Evolutionary conservation across 2,329 filamentous ascomycete genomes (phyloP), one percentile per base, ranked within the genome.

Genomic region (Mycosphaerella sp.): DNA sequence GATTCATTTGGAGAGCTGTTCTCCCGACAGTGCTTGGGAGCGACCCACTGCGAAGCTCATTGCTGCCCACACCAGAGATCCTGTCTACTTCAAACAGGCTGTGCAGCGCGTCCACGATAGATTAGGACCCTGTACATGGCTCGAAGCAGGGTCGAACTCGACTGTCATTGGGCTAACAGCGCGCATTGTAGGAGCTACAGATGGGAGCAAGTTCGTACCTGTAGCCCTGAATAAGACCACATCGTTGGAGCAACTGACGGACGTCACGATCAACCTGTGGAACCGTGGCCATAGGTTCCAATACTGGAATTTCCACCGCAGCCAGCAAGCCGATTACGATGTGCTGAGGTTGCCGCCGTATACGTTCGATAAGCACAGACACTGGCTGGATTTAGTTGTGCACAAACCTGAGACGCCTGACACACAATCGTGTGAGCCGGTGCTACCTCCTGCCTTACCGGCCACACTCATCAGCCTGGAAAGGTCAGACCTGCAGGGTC

Each of bases 81-180:
- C 53, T 16, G 55, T 55, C 8, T 49, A 49, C 42, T 53, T 55
- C 42, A 39, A 25, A 14, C 27, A 46, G 17, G 53, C 47, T 4
- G 28, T 55, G 17, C 21, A 50, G 28, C 34, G 49, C 10, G 41
- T 57, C 10, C 16, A 16, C 16, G 27, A 48, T 28, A 39, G 35
- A 14, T 41, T 40, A n/a, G 44, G 30, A 7, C 18, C 25, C 6
- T 36, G 35, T 12, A 49, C 43, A 1, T 58, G 46, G 45, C 30
- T 58, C 3, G 55, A 58, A 41, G 55, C 49, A 14, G 55, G 55
- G 10, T 53, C 53, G 10, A 43, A 46, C 42, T 58, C 55, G 1
- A 48, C 41, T 4, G 50, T 55, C 39, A 49, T 50, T 14, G 36
- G 18, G 25, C 52, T 58, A 45, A 41, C 39, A 37, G 37, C 36